Base-by-base conservation (phyloP, 2,329 filamentous ascomycete genomes). In the Pseudocercospora crystallina region DNA sequence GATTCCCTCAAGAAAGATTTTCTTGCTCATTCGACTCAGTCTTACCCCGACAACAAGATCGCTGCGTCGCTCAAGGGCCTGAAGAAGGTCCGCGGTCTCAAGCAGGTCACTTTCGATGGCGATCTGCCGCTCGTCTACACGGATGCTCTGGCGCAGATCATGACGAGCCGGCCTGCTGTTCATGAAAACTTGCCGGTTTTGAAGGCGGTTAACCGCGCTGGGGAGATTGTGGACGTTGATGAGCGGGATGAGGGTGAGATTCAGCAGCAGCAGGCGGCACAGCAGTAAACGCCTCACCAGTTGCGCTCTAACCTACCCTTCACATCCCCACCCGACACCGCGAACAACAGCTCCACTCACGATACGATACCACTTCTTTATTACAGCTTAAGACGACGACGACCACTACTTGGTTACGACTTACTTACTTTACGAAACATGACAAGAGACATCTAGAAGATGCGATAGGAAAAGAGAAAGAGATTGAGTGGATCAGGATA, bases 11-110 rank as follows among this genome's bases (percentile, higher is more conserved):
- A 59, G 47, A 31, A 30, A 11, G 30, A 44, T 30, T 57, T 61
- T 44, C 43, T 52, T 29, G 29, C 15, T n/a, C 33, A 31, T 2
- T 34, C 53, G 9, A 17, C 26, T 1, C 36, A 53, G 33, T 41
- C 30, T 39, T 66, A 66, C 42, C 65, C 64, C 0, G 65, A 66
- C 46, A 33, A 47, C 10, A 31, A 45, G 11, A 47, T 67, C n/a
- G 57, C 60, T 36, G 13, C n/a, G 3, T 48, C 30, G 42, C 45
- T 68, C 43, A 44, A 47, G 26, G 14, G 33, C 8, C 53, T 67
- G 30, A 48, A 42, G 30, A 48, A 42, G 8, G 45, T 68, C 31
- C 57, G 58, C 32, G 59, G 55, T 13, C 49, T 66, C 30, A 34
- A 54, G 14, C 26, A 43, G 5, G 65, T 63, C 5, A 31, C 13